These are phyloP conservation scores for Cenchrus americanus DNA, from an alignment of 176 grass and related monocot genomes.

Conservation along the genomic window DNA sequence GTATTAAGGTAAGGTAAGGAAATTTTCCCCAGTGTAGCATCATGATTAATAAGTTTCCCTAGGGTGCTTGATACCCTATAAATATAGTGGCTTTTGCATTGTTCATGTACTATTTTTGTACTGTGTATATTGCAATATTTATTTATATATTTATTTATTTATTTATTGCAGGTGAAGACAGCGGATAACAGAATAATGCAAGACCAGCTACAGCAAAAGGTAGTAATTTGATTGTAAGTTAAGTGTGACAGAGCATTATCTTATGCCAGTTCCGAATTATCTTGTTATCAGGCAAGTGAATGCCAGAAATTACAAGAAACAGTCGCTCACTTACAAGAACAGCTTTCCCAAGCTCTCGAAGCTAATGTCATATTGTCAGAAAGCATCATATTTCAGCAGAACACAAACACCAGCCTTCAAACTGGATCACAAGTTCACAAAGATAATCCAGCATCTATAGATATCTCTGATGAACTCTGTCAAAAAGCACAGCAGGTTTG, in stretches of 20 bases:
- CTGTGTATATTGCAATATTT: constrained; percentile 8
- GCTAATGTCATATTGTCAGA: constrained; percentile 51
- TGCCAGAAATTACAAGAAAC: constrained; percentile 64
- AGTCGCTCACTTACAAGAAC: constrained; percentile 58
- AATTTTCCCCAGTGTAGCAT: background rate
- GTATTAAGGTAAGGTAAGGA: background rate
- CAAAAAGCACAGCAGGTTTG: constrained; percentile 51
- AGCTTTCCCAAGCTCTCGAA: constrained; percentile 59
- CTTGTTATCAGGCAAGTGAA: constrained; percentile 55
- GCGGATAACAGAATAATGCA: constrained; percentile 85
- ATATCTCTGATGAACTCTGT: constrained; percentile 46
- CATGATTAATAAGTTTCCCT: background rate
- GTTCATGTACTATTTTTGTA: background rate
- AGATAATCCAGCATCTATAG: constrained; percentile 33
- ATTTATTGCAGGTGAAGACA: constrained; percentile 68
- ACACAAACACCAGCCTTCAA: constrained; percentile 8
- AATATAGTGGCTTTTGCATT: constrained; percentile 1
- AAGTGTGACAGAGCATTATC: constrained; percentile 6
- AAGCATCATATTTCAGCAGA: constrained; percentile 33
- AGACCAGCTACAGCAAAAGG: constrained; percentile 70
- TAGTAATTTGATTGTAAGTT: constrained; percentile 38
- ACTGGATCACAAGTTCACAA: constrained; percentile 37
- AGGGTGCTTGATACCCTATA: background rate
- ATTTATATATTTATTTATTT: constrained; percentile 16
- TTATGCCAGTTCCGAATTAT: constrained; percentile 24